Evolutionary conservation across 257 asterid species (phyloP).

Genomic region (Nicotiana obtusifolia): DNA sequence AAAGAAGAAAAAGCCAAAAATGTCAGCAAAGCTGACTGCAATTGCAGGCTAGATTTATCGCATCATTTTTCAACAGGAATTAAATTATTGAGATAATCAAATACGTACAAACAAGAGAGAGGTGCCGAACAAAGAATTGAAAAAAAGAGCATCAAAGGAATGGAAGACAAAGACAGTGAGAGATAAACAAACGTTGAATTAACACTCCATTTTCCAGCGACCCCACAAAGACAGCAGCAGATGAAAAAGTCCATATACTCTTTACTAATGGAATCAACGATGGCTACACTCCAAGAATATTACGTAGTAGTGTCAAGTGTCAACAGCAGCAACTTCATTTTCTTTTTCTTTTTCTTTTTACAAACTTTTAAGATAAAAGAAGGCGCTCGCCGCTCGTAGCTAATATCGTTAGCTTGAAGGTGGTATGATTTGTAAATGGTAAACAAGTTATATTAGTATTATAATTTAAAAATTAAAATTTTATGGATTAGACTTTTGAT

Average conservation of each 20-base stretch:
- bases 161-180: slow-evolving; percentile 19
- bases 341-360: too few species aligned
- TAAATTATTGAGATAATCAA: slow-evolving; percentile 7
- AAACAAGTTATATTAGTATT: too few species aligned
- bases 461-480: too few species aligned
- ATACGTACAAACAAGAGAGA: neutral
- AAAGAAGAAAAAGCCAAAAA: slow-evolving; percentile 23
- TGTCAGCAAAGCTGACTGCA: slow-evolving; percentile 40
- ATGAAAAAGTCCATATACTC: neutral
- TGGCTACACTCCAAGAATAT: neutral
- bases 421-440: too few species aligned
- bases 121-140: slow-evolving; percentile 13
- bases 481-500: too few species aligned
- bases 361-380: too few species aligned
- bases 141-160: slow-evolving; percentile 13
- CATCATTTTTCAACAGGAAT: neutral
- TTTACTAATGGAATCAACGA: neutral
- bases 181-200: neutral
- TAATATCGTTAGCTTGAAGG: too few species aligned
- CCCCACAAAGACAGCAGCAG: neutral
- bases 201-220: neutral
- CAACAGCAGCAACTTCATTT: neutral
- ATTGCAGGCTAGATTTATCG: slow-evolving; percentile 9
- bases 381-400: too few species aligned
- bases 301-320: too few species aligned